These are phyloP conservation scores for Herpetomonas samuelpessoai DNA, from an alignment of 208 protist genomes.

Conservation along the genomic window DNA sequence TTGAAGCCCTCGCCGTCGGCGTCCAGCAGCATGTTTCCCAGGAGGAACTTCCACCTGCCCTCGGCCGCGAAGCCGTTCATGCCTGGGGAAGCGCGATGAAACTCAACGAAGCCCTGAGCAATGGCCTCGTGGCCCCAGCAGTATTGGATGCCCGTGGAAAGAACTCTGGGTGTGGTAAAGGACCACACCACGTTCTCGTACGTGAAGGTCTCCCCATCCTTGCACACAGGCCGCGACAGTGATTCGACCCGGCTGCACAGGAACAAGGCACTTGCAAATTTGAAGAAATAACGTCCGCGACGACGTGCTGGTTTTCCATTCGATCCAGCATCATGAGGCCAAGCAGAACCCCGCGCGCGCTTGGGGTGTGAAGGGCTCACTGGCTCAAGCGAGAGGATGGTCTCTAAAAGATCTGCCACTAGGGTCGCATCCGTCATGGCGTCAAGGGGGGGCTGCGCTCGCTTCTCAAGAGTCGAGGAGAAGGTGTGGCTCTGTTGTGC, in stretches of 20 bases:
- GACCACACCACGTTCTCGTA: neutral
- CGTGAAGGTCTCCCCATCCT: neutral
- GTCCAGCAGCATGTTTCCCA: neutral
- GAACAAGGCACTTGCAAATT: neutral
- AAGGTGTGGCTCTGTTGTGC: too few species aligned
- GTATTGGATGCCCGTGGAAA: neutral
- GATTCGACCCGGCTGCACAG: neutral
- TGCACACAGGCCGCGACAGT: neutral
- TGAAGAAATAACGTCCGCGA: neutral
- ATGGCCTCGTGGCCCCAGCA: slow-evolving; percentile 1
- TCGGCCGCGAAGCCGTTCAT: neutral
- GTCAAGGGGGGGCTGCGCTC: too few species aligned
- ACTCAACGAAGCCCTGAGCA: neutral
- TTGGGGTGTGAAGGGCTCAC: too few species aligned
- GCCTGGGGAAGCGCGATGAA: neutral
- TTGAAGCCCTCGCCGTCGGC: neutral
- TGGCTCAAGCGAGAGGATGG: too few species aligned
- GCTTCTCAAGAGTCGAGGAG: too few species aligned
- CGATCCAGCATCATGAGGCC: too few species aligned
- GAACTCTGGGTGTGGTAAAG: neutral
- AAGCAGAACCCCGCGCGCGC: too few species aligned
- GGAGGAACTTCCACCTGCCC: neutral
- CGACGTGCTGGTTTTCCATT: neutral
- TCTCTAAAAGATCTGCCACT: too few species aligned
- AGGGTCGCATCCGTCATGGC: too few species aligned